Evolutionary conservation across 2,329 filamentous ascomycete genomes (phyloP), one percentile per base, ranked within the genome.

Genomic region (Pestalotiopsis sp.): DNA sequence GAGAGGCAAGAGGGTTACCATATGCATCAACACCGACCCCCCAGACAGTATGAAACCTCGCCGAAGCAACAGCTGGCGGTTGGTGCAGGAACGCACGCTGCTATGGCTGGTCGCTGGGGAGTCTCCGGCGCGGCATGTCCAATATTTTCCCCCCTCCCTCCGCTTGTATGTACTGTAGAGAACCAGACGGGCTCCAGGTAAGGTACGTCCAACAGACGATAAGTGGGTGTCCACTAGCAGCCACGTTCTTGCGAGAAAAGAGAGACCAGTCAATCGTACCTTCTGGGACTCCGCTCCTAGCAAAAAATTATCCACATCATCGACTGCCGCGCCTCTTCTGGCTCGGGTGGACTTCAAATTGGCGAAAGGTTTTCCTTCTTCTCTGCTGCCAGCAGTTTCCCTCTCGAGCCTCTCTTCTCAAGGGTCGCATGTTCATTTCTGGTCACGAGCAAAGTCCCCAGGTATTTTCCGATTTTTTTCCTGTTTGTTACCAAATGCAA

Each of bases 371-470:
- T 59, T 59, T 36, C 25, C 25, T 14, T 59, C 57, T 27, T 27
- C 23, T 27, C 23, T 27, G 23, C 57, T 27, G 13, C 25, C 49
- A 49, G 38, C 20, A n/a, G n/a, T 45, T 64, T 45, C 25, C 20
- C 23, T 58, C 57, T 23, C n/a, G 58, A 2, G n/a, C 11, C 57
- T 66, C 17, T 14, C 5, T 41, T 20, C 49, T 20, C 25, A 13
- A 17, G 62, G 31, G 59, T 62, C 59, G 59, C 59, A 62, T 39
- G 27, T 62, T 62, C 59, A 62, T 36, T 62, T 36, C 36, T 38
- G 31, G 59, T 20, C 57, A 27, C 25, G 45, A n/a, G 45, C 45
- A 52, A n/a, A 52, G 45, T 23, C 17, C 14, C 45, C 14, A 52
- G 45, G 45, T 52, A 52, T 52, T 52, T 52, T 52, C 45, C 45